Conservation (phyloP, 1,284 basidiomycete genomes). For the Blastosporella zonata region DNA sequence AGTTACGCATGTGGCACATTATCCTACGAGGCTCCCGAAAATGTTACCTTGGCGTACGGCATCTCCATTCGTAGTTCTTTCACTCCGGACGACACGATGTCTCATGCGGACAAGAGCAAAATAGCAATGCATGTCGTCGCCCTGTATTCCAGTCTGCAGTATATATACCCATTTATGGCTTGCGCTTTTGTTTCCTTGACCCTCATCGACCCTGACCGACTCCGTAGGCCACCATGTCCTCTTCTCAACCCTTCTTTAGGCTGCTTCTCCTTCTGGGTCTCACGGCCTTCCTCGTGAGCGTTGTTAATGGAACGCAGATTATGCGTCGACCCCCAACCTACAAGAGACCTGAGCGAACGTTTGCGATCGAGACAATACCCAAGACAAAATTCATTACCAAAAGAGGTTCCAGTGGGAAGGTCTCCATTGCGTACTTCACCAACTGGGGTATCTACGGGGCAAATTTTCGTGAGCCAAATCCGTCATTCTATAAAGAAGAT, state of each 20-base stretch:
- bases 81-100: not conserved
- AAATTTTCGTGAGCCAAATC: conserved; percentile 61
- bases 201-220: not conserved
- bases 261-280: conserved; percentile 25
- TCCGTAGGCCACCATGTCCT: conserved; percentile 14
- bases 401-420: conserved; percentile 48
- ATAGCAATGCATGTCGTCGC: conserved; percentile 4
- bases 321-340: conserved; percentile 55
- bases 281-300: conserved; percentile 18
- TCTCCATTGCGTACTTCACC: conserved; percentile 63
- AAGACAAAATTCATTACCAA: conserved; percentile 42
- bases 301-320: conserved; percentile 46
- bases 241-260: conserved; percentile 18
- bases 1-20: not conserved
- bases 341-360: conserved; percentile 38
- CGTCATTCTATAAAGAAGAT: conserved; percentile 7
- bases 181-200: not conserved
- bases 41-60: not conserved
- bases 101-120: conserved; percentile 4
- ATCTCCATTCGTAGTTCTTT: conserved; percentile 7
- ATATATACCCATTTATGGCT: conserved; percentile 14
- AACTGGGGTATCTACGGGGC: conserved; percentile 83
- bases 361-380: conserved; percentile 34
- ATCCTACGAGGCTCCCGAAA: not conserved
- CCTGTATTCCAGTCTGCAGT: conserved; percentile 2